These are phyloP conservation scores for Nitzschia sp. DNA, from an alignment of 108 stramenopile genomes.

Conservation along the genomic window DNA sequence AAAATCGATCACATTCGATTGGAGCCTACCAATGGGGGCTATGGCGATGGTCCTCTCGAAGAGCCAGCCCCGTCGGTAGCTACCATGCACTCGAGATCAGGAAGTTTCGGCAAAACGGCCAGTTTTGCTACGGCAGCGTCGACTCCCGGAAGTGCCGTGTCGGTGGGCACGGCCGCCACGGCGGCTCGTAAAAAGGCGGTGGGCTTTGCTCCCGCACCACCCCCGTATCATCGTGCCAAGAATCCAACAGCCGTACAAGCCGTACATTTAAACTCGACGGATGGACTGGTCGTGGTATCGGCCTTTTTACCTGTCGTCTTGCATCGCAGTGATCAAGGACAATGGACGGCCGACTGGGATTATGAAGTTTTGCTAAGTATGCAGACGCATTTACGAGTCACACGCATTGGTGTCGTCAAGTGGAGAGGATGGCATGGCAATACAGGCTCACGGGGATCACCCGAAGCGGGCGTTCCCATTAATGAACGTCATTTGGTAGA, in stretches of 20 bases:
- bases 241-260: constrained; percentile 31
- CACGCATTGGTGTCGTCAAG: constrained; percentile 90
- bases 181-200: constrained; percentile 65
- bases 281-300: constrained; percentile 87
- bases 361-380: constrained; percentile 93
- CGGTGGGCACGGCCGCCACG: constrained; percentile 12
- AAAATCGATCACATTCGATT: constrained; percentile 75
- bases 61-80: constrained; percentile 16
- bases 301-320: constrained; percentile 87
- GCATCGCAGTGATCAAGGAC: constrained; percentile 58
- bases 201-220: constrained; percentile 72
- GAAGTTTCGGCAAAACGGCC: constrained; percentile 10
- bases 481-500: constrained; percentile 83
- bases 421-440: constrained; percentile 93
- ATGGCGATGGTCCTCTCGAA: background rate
- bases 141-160: too few species aligned
- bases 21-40: constrained; percentile 13
- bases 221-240: constrained; percentile 32
- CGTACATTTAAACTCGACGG: constrained; percentile 77
- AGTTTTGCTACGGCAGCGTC: constrained; percentile 10
- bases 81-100: constrained; percentile 19
- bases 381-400: constrained; percentile 92
- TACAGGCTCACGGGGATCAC: constrained; percentile 30
- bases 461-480: constrained; percentile 79
- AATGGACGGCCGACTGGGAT: constrained; percentile 94